Conservation (phyloP, 345 rosid genomes). For the Moricandia moricandioides region DNA sequence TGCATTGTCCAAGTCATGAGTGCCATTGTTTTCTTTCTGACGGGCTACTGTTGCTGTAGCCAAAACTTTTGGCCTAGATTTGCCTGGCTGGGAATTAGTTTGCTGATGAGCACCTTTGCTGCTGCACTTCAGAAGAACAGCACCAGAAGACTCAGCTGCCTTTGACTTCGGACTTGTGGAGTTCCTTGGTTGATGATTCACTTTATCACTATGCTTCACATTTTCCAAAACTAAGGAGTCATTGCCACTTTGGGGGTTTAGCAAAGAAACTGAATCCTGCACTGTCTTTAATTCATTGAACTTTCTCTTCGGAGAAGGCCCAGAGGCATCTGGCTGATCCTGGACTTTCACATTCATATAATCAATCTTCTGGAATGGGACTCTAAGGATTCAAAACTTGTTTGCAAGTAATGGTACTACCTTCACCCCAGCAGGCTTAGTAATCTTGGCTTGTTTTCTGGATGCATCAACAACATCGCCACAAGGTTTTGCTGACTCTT, state of each 20-base stretch:
- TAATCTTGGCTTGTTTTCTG: constrained; percentile 54
- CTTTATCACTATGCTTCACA: constrained; percentile 52
- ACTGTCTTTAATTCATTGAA: constrained; percentile 47
- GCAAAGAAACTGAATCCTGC: constrained; percentile 40
- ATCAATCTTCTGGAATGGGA: constrained; percentile 36
- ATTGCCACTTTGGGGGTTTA: constrained; percentile 47
- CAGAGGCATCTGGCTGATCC: constrained; percentile 45
- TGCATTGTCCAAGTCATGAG: constrained; percentile 52
- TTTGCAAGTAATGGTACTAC: constrained; percentile 38
- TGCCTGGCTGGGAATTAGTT: constrained; percentile 51
- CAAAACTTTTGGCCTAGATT: constrained; percentile 25
- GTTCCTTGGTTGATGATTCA: constrained; percentile 45
- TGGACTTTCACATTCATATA: constrained; percentile 42
- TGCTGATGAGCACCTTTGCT: constrained; percentile 48
- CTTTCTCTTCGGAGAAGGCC: constrained; percentile 50
- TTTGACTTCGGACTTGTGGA: constrained; percentile 48
- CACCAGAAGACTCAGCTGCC: constrained; percentile 46
- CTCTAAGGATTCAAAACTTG: constrained; percentile 34
- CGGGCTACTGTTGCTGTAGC: constrained; percentile 37
- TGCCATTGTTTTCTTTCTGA: constrained; percentile 54
- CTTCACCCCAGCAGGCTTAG: constrained; percentile 46
- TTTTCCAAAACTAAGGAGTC: constrained; percentile 41
- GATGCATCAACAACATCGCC: constrained; percentile 50
- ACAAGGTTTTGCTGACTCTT: constrained; percentile 52
- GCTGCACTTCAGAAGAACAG: constrained; percentile 44